These are phyloP conservation scores for Grosmannia penicillata DNA, from an alignment of 2,329 filamentous ascomycete species.

Conservation along the genomic window DNA sequence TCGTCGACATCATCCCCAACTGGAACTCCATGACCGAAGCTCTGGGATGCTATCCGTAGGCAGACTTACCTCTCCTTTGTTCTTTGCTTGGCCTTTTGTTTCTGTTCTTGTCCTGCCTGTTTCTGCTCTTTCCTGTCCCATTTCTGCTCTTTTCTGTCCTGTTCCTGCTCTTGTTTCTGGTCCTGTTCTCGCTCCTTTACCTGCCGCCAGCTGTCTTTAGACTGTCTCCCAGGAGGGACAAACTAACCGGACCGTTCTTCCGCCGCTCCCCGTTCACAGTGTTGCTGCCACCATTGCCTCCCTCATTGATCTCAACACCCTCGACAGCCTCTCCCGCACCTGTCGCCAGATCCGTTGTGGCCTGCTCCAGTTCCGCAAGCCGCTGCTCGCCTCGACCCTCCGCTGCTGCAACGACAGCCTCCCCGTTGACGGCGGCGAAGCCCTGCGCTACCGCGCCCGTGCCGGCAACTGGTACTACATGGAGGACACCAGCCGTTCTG, in stretches of 20 bases:
- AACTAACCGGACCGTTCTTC: slow-evolving; percentile 5
- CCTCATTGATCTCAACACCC: slow-evolving; percentile 71
- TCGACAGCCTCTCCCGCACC: slow-evolving; percentile 69
- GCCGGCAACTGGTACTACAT: slow-evolving; percentile 46
- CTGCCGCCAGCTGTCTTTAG: neutral
- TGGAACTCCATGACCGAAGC: slow-evolving; percentile 45
- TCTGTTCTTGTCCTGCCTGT: slow-evolving; percentile 5
- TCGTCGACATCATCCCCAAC: slow-evolving; percentile 30
- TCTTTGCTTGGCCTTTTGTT: slow-evolving; percentile 1
- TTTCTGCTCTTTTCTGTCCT: neutral
- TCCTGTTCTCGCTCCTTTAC: slow-evolving; percentile 10
- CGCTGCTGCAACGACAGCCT: slow-evolving; percentile 61
- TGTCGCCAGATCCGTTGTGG: slow-evolving; percentile 67
- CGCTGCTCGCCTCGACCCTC: slow-evolving; percentile 60
- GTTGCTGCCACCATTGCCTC: slow-evolving; percentile 62
- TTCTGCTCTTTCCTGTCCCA: slow-evolving; percentile 3
- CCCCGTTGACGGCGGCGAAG: slow-evolving; percentile 38
- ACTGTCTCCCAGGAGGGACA: slow-evolving; percentile 4
- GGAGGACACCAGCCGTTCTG: slow-evolving; percentile 29
- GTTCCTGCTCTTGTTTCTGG: neutral
- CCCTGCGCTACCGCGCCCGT: slow-evolving; percentile 41
- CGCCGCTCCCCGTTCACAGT: slow-evolving; percentile 28
- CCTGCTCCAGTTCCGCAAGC: slow-evolving; percentile 62
- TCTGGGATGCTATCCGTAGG: slow-evolving; percentile 56
- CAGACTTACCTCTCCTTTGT: slow-evolving; percentile 18